Evolutionary conservation across 768 basidiomycete genomes (phyloP), one percentile per base, ranked within the genome.

Genomic region (Boletus rex-veris): DNA sequence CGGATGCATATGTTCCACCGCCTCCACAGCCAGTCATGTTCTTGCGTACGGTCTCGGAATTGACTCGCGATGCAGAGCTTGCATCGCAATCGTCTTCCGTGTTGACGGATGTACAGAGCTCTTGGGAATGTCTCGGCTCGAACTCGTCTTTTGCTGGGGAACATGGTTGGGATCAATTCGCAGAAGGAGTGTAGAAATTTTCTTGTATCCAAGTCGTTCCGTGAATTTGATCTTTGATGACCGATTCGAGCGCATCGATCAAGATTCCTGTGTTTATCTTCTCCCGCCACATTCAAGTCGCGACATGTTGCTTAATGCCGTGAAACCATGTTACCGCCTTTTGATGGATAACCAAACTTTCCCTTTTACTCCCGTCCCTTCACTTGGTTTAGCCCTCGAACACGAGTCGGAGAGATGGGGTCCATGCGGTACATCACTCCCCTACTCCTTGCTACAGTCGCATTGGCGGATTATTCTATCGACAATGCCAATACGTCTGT

Each of bases 401-500:
- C 35, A 14, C 15, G 35, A 36, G 5, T 16, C 24, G 3, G 24
- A 38, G 38, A 41, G 21, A 65, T 52, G 56, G 41, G 26, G 54
- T 39, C 10, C 46, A 9, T 37, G 19, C 45, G 48, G 45, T 55
- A 42, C 37, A 24, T 56, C 26, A 19, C 14, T 10, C 19, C 21
- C 31, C 24, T 68, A 3, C 42, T 68, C 19, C 30, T 63, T 41
- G 54, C 57, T 9, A 54, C 56, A 6, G 18, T 46, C 31, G 61
- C 53, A 14, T 41, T 49, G 52, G 66, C 63, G 24, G 53, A 68
- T 37, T 66, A 63, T 47, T 24, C 60, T 31, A 48, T 63, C 18
- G 66, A 68, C 53, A 65, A 66, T 38, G 53, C 60, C 21, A 58
- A 66, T 18, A 28, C 55, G 15, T 65, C 66, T 11, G 40, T 66